Conservation (phyloP, 23 red algal species). For the Gracilaria gracilis region DNA sequence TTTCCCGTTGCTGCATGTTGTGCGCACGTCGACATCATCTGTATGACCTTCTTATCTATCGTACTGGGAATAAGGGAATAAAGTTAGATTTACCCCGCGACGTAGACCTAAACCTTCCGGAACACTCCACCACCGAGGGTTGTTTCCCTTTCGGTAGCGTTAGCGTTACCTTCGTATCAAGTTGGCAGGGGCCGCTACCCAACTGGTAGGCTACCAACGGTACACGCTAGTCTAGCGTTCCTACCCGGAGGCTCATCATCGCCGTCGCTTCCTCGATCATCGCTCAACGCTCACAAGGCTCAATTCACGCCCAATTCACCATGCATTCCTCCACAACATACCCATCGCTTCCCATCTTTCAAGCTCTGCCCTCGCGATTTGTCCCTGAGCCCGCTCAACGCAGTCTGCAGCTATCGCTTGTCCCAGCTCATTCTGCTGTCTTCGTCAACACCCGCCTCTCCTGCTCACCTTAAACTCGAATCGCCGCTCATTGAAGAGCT, state of each 20-base stretch:
- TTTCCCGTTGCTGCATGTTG: background rate
- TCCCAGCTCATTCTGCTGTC: background rate
- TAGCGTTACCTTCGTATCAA: too few species aligned
- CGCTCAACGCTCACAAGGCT: background rate
- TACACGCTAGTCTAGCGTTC: too few species aligned
- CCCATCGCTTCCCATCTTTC: background rate
- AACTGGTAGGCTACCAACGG: too few species aligned
- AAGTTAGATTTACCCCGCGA: too few species aligned
- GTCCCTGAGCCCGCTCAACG: too few species aligned
- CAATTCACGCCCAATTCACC: conserved; percentile 2
- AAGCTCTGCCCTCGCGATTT: background rate
- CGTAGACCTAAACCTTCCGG: too few species aligned
- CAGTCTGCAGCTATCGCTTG: background rate
- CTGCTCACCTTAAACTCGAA: background rate
- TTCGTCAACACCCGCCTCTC: too few species aligned
- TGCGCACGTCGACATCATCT: background rate
- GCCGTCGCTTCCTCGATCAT: background rate
- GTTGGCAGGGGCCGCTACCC: too few species aligned
- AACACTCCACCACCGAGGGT: too few species aligned
- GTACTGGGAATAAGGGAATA: too few species aligned
- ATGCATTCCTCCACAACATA: background rate
- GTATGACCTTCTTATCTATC: too few species aligned
- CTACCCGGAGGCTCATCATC: background rate
- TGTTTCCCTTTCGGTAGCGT: too few species aligned
- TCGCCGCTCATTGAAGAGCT: background rate